phyloP scores from a whole-genome alignment of 2,329 filamentous ascomycete species.

The Ceratocystis ficicola region DNA sequence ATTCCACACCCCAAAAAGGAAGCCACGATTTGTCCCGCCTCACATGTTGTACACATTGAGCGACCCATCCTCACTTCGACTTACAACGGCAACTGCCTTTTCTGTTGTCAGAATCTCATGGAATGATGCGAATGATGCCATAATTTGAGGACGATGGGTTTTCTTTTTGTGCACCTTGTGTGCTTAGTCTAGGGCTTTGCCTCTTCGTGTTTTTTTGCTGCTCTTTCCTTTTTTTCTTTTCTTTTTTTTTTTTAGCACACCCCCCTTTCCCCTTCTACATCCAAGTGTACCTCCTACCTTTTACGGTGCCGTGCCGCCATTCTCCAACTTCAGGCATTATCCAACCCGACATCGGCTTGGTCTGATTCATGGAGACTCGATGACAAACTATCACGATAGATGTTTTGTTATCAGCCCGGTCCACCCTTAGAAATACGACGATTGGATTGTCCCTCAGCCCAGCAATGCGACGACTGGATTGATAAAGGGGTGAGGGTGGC shows the following conservation, averaged over 20 bases:
- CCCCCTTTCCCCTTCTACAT: background rate
- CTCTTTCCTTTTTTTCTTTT: background rate
- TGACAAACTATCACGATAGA: background rate
- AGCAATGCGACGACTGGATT: background rate
- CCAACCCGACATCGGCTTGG: constrained; percentile 6
- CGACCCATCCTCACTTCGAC: background rate
- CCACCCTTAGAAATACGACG: background rate
- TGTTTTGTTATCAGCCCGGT: background rate
- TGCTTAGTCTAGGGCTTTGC: background rate
- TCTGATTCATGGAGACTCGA: background rate
- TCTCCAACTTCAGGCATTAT: no score
- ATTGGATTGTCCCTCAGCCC: background rate
- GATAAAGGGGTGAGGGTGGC: background rate
- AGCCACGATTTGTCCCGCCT: background rate
- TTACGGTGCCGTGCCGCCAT: background rate
- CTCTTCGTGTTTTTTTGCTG: background rate
- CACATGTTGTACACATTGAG: background rate
- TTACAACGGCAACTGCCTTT: background rate
- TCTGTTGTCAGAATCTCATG: background rate
- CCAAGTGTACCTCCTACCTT: background rate
- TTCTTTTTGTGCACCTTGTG: background rate
- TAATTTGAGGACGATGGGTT: background rate
- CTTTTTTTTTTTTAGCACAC: background rate
- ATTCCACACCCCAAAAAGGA: background rate
- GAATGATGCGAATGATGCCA: background rate